A percentile compares a stretch with the other conserved stretches of the same genome.
Evolutionary conservation across 257 asterid species (phyloP).

Genomic region (Euphrasia confusa): DNA sequence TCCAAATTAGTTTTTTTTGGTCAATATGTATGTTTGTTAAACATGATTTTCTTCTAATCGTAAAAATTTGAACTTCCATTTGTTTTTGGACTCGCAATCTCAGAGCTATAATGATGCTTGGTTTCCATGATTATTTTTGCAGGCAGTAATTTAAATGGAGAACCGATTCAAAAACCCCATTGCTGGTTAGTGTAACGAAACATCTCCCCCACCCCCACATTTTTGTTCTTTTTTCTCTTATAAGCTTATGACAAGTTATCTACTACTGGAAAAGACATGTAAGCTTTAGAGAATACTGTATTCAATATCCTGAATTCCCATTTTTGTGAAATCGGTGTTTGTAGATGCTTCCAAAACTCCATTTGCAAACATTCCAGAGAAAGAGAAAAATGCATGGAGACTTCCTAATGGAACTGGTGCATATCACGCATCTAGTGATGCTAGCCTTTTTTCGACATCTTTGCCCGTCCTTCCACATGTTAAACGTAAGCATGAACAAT

Average conservation of each 20-base stretch:
- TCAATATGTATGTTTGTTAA: constrained; percentile 5
- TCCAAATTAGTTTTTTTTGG: neutral
- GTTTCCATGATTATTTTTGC: constrained; percentile 19
- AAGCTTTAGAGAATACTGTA: constrained; percentile 25
- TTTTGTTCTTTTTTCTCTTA: constrained; percentile 22
- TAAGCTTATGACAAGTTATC: constrained; percentile 31
- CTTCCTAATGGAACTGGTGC: constrained; percentile 42
- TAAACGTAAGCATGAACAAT: constrained; percentile 44
- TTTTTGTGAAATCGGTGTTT: constrained; percentile 16
- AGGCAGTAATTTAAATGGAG: constrained; percentile 40
- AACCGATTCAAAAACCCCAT: constrained; percentile 24
- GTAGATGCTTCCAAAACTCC: constrained; percentile 38
- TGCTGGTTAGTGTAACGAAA: constrained; percentile 26
- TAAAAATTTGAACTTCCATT: neutral
- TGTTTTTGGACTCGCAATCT: constrained; percentile 15
- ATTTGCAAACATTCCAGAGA: constrained; percentile 30
- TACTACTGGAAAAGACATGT: constrained; percentile 41
- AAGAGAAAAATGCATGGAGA: constrained; percentile 55
- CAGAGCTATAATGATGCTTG: constrained; percentile 16
- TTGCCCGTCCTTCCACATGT: constrained; percentile 60
- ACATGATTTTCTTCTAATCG: neutral
- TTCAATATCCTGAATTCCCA: too few species aligned
- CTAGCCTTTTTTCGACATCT: constrained; percentile 82
- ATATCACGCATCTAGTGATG: constrained; percentile 54
- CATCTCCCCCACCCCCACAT: neutral